phyloP scores from a whole-genome alignment of 2,329 filamentous ascomycete genomes.

The Fusarium cyanostomum region DNA sequence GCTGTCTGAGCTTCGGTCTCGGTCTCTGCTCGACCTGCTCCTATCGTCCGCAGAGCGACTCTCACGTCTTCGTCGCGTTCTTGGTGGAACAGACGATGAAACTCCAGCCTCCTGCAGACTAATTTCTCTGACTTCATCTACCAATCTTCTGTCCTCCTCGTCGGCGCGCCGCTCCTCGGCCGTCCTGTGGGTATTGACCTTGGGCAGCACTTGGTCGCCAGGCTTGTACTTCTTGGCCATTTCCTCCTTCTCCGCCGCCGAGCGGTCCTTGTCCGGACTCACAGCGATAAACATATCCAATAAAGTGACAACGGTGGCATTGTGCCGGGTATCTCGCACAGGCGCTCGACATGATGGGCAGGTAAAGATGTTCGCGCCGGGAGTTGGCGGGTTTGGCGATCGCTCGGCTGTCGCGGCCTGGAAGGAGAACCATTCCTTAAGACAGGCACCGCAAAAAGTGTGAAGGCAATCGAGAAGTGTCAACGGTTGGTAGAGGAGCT shows the following conservation, averaged over 20 bases:
- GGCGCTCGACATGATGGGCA: slow-evolving; percentile 91
- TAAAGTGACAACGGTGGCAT: slow-evolving; percentile 89
- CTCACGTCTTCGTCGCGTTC: slow-evolving; percentile 45
- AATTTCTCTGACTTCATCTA: slow-evolving; percentile 77
- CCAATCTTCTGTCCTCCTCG: slow-evolving; percentile 73
- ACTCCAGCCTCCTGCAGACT: slow-evolving; percentile 76
- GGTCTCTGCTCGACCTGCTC: slow-evolving; percentile 44
- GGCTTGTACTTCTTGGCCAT: slow-evolving; percentile 80
- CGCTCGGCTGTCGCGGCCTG: slow-evolving; percentile 71
- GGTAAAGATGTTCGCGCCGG: slow-evolving; percentile 71
- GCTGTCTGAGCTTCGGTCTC: slow-evolving; percentile 44
- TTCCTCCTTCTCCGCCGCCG: slow-evolving; percentile 77
- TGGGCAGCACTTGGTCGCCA: slow-evolving; percentile 82
- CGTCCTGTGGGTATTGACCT: slow-evolving; percentile 60
- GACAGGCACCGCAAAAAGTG: slow-evolving; percentile 93
- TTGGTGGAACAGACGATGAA: slow-evolving; percentile 48
- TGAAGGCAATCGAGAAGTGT: slow-evolving; percentile 93
- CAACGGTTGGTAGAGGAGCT: slow-evolving; percentile 89
- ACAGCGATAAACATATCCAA: slow-evolving; percentile 87
- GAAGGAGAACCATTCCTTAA: slow-evolving; percentile 95
- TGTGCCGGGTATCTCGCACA: slow-evolving; percentile 87
- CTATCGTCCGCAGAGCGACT: slow-evolving; percentile 49
- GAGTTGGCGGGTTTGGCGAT: slow-evolving; percentile 58
- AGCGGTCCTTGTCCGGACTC: slow-evolving; percentile 79
- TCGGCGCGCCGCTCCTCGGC: slow-evolving; percentile 64